phyloP scores from a whole-genome alignment of 75 land plant species.

The Pseudotsuga menziesii region DNA sequence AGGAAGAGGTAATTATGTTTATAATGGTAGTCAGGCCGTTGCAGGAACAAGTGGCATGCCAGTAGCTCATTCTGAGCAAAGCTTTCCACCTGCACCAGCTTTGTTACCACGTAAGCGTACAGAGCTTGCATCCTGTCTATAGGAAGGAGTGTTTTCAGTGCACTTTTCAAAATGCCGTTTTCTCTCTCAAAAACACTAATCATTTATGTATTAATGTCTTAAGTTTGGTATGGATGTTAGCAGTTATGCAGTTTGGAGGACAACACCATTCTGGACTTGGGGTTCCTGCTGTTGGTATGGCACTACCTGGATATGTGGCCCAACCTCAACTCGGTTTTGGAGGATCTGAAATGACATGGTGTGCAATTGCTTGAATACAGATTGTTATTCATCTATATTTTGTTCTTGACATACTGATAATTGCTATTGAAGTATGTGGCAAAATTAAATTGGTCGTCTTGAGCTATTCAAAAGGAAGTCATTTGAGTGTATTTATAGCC shows the following conservation, averaged over 20 bases:
- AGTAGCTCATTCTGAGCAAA: constrained; percentile 21
- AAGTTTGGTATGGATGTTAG: constrained; percentile 8
- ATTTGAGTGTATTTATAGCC: too few species aligned
- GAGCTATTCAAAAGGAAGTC: too few species aligned
- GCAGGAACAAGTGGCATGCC: constrained; percentile 24
- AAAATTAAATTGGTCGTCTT: too few species aligned
- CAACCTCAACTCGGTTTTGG: constrained; percentile 76
- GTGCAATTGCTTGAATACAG: not conserved
- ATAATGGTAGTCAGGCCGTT: constrained; percentile 31
- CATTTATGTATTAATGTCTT: not conserved
- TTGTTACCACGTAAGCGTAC: constrained; percentile 24
- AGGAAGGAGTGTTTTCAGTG: not conserved
- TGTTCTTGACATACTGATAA: too few species aligned
- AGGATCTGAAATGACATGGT: constrained; percentile 92
- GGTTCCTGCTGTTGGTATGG: constrained; percentile 91
- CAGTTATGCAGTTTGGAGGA: constrained; percentile 91
- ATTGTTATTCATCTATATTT: too few species aligned
- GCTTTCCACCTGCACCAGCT: constrained; percentile 40
- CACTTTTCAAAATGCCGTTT: too few species aligned
- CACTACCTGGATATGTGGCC: constrained; percentile 86
- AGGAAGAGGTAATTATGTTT: constrained; percentile 38
- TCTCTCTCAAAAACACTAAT: too few species aligned
- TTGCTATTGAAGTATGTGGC: too few species aligned
- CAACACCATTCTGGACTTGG: constrained; percentile 79
- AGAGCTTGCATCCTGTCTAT: not conserved